Conservation (phyloP, 345 rosid species). For the Populus tremula region DNA sequence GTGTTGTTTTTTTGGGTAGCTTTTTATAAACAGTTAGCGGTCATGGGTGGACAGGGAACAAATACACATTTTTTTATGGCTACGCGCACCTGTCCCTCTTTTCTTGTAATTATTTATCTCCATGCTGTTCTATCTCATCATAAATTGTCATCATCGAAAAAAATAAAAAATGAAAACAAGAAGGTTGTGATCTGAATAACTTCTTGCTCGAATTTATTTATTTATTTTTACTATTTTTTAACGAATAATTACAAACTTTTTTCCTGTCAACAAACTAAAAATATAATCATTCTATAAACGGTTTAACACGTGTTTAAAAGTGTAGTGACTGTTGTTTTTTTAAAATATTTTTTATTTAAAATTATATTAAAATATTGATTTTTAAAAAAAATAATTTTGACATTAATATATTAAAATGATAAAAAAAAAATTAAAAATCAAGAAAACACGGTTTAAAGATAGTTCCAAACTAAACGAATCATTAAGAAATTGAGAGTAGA, state of each 20-base stretch:
- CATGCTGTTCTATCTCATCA: not conserved
- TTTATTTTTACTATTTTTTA: too few species aligned
- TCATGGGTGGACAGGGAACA: not conserved
- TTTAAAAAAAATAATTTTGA: rapidly evolving
- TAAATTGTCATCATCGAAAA: not conserved
- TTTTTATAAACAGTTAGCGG: too few species aligned
- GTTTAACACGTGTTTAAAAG: too few species aligned
- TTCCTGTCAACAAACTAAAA: not conserved
- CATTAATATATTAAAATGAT: too few species aligned
- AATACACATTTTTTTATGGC: not conserved
- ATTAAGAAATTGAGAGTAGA: too few species aligned
- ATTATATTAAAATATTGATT: too few species aligned
- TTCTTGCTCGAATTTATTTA: too few species aligned
- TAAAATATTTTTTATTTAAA: too few species aligned
- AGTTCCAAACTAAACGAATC: too few species aligned
- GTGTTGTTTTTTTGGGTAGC: too few species aligned
- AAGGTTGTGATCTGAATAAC: not conserved
- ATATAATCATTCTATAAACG: too few species aligned
- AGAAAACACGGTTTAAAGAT: too few species aligned
- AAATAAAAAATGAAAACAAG: not conserved
- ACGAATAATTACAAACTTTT: not conserved
- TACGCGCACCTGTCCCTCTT: not conserved
- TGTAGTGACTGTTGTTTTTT: rapidly evolving
- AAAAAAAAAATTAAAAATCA: rapidly evolving
- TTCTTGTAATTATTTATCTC: not conserved